Evolutionary conservation across 176 grass and related monocot genomes (phyloP).

Genomic region (Zizania latifolia): DNA sequence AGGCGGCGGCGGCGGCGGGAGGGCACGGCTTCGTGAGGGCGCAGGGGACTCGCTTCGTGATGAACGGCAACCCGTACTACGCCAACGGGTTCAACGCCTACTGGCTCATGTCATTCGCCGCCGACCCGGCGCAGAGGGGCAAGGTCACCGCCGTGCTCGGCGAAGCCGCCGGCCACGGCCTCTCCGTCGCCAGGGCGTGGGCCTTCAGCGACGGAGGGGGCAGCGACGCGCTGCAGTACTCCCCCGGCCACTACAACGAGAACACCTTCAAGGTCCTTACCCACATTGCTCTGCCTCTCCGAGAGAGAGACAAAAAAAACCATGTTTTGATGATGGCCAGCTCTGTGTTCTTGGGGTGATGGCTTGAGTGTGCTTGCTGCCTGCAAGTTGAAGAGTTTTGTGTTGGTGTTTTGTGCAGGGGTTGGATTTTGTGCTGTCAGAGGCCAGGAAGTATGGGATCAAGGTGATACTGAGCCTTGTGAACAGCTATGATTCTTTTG

Average conservation of each 20-base stretch:
- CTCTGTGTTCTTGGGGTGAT: neutral
- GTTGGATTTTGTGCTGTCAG: constrained; percentile 83
- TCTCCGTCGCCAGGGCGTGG: constrained; percentile 87
- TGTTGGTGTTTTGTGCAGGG: constrained; percentile 35
- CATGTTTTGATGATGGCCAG: neutral
- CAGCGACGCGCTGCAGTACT: constrained; percentile 56
- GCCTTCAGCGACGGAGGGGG: constrained; percentile 85
- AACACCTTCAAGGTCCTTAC: constrained; percentile 69
- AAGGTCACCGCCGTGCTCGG: constrained; percentile 53
- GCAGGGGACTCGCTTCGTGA: constrained; percentile 63
- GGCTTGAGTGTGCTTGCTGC: neutral
- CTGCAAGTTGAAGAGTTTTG: neutral
- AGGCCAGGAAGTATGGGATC: constrained; percentile 61
- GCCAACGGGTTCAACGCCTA: constrained; percentile 97
- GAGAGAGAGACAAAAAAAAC: too few species aligned
- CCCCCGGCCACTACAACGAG: constrained; percentile 80
- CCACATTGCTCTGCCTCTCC: neutral
- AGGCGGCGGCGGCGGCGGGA: constrained; percentile 3
- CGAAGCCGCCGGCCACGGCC: constrained; percentile 57
- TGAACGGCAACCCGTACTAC: constrained; percentile 74
- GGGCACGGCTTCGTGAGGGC: constrained; percentile 52
- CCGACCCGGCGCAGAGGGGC: constrained; percentile 53
- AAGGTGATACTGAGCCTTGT: constrained; percentile 85
- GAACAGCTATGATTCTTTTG: constrained; percentile 74
- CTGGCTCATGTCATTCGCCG: constrained; percentile 79